Evolutionary conservation across 1,139 yeast species (phyloP).

Genomic region (Yamadazyma taylorii): DNA sequence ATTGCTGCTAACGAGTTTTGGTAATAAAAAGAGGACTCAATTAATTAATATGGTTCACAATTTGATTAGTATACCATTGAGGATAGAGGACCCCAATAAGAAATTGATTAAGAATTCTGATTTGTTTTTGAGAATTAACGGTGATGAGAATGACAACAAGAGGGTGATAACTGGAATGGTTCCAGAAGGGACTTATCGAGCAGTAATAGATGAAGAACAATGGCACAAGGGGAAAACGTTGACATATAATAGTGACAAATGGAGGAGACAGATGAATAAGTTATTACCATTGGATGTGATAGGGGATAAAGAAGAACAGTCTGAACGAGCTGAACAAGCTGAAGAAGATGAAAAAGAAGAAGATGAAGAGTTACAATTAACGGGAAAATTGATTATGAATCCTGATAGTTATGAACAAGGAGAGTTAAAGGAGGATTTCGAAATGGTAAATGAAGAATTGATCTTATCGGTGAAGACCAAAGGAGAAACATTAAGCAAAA

Average conservation of each 20-base stretch:
- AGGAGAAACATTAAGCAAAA: slow-evolving; percentile 11
- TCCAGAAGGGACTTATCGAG: slow-evolving; percentile 19
- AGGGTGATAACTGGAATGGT: slow-evolving; percentile 14
- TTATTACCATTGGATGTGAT: slow-evolving; percentile 9
- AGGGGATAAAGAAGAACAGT: background rate
- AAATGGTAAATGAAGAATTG: slow-evolving; percentile 10
- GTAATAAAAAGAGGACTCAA: slow-evolving; percentile 1
- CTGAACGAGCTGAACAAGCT: too few relatives aligned
- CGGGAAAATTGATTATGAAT: slow-evolving; percentile 12
- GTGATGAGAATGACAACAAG: slow-evolving; percentile 11
- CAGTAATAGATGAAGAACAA: slow-evolving; percentile 3
- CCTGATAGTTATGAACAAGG: slow-evolving; percentile 12
- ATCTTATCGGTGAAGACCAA: slow-evolving; percentile 11
- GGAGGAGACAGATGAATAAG: slow-evolving; percentile 10
- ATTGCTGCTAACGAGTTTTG: too few relatives aligned
- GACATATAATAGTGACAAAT: slow-evolving; percentile 9
- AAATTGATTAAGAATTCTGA: slow-evolving; percentile 18
- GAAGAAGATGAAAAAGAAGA: slow-evolving; percentile 1
- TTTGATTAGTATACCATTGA: slow-evolving; percentile 20
- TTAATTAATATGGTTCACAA: background rate
- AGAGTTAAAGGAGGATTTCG: slow-evolving; percentile 15
- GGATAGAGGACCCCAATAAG: slow-evolving; percentile 20
- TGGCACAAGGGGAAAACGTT: slow-evolving; percentile 4
- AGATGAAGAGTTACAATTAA: slow-evolving; percentile 5
- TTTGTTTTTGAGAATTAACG: slow-evolving; percentile 15